phyloP scores from a whole-genome alignment of 208 protist species.

The Giardia duodenalis region DNA sequence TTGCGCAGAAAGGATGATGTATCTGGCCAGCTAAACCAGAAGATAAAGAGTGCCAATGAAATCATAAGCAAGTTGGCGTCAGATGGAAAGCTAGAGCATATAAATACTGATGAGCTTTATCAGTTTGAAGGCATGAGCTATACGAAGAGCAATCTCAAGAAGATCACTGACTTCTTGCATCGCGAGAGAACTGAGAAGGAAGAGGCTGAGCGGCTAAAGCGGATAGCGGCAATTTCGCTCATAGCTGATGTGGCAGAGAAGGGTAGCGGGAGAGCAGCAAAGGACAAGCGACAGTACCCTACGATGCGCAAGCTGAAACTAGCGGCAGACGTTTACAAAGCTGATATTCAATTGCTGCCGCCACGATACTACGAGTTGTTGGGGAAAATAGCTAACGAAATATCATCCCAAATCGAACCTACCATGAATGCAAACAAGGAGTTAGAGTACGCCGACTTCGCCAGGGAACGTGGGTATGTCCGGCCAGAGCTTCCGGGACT shows the following conservation, averaged over 20 bases:
- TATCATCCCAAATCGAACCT: background rate
- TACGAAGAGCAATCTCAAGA: background rate
- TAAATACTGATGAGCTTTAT: slow-evolving; percentile 4
- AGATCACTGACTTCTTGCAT: background rate
- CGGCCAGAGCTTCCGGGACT: background rate
- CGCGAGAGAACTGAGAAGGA: background rate
- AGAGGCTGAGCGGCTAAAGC: background rate
- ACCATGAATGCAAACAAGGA: background rate
- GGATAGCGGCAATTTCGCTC: background rate
- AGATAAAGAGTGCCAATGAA: background rate
- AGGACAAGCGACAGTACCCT: background rate
- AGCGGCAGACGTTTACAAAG: background rate
- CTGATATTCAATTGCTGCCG: background rate
- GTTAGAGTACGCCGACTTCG: background rate
- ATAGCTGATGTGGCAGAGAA: background rate
- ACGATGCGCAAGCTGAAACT: background rate
- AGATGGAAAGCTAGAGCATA: background rate
- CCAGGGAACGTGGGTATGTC: background rate
- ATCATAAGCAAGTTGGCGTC: background rate
- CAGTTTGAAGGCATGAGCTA: slow-evolving; percentile 14
- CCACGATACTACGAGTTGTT: background rate
- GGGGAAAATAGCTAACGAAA: background rate
- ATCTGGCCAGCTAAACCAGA: background rate
- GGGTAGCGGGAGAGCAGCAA: background rate
- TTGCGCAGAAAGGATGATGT: background rate